Conservation (phyloP, 441 rosid species). For the Mallotus japonicus region DNA sequence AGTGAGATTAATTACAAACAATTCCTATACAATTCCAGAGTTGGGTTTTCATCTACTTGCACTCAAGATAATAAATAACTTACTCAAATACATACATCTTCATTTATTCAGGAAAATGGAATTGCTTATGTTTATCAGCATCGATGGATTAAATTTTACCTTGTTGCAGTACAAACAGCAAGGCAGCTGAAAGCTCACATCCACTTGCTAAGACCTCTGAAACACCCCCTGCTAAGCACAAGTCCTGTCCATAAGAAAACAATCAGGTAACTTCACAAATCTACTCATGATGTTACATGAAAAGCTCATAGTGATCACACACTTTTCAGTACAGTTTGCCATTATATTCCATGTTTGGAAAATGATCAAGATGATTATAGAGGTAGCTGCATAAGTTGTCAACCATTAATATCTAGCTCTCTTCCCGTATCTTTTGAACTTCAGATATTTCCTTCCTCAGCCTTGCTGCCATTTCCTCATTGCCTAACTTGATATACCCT, state of each 20-base stretch:
- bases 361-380: not conserved
- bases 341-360: not conserved
- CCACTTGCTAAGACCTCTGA: not conserved
- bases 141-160: conserved; percentile 3
- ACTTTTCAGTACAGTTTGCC: not conserved
- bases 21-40: not conserved
- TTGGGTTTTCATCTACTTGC: not conserved
- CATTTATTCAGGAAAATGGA: too few relatives aligned
- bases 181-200: conserved; percentile 3
- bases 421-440: conserved; percentile 29
- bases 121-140: not conserved
- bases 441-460: conserved; percentile 57
- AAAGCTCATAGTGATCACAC: not conserved
- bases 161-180: not conserved
- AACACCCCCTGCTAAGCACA: not conserved
- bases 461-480: conserved; percentile 48
- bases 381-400: not conserved
- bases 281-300: not conserved
- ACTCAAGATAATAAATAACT: not conserved
- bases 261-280: not conserved
- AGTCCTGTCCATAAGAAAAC: conserved; percentile 1
- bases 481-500: conserved; percentile 51
- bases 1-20: not conserved
- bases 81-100: not conserved
- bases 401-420: conserved; percentile 3